phyloP scores from a whole-genome alignment of 1,284 basidiomycete genomes.

The Ceratobasidium sp. region DNA sequence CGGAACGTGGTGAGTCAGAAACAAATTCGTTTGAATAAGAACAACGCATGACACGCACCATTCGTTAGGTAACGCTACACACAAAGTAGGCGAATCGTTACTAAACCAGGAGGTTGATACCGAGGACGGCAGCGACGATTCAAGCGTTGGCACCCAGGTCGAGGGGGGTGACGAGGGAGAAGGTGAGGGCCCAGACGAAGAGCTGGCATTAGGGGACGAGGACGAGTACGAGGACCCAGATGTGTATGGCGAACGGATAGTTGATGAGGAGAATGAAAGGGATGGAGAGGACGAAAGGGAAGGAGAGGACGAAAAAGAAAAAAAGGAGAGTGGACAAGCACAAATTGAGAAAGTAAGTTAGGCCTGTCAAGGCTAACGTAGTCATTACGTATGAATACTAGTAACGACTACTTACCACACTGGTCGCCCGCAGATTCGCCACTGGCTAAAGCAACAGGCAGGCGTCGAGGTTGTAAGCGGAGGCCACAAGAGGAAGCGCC shows the following conservation, averaged over 20 bases:
- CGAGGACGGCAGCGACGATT: not conserved
- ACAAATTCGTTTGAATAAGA: not conserved
- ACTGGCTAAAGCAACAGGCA: conserved; percentile 1
- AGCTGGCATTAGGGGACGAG: not conserved
- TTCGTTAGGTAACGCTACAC: not conserved
- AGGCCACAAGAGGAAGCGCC: conserved; percentile 23
- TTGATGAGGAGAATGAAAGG: not conserved
- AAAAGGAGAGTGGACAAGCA: not conserved
- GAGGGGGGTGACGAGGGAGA: not conserved
- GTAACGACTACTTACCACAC: not conserved
- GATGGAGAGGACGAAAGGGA: not conserved
- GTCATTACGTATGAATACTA: not conserved
- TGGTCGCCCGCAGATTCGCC: not conserved
- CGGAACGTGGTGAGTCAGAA: not conserved
- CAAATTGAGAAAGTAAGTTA: conserved; percentile 8
- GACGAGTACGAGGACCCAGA: conserved; percentile 21
- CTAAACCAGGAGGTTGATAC: not conserved
- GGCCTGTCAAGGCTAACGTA: not conserved
- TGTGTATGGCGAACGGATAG: conserved; percentile 7
- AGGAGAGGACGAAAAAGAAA: not conserved
- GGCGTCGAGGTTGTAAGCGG: not conserved
- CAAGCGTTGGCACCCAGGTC: not conserved
- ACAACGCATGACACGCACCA: not conserved
- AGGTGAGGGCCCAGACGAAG: conserved; percentile 3
- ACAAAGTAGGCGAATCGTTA: not conserved